These are phyloP conservation scores for Hanseniaspora lindneri DNA, from an alignment of 805 yeast genomes.

Conservation along the genomic window DNA sequence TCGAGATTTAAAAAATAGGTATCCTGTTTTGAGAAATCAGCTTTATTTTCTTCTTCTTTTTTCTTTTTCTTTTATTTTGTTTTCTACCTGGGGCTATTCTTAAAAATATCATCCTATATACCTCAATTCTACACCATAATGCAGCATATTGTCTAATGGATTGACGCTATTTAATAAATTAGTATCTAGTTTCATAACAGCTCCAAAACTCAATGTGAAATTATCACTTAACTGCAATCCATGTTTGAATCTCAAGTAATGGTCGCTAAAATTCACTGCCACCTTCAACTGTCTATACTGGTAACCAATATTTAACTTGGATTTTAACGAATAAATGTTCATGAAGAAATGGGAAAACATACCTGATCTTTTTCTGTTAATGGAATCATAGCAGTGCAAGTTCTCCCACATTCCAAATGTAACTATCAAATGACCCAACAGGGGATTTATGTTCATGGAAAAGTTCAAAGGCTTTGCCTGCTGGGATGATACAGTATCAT, in stretches of 20 bases:
- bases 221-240: constrained; percentile 20
- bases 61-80: no score
- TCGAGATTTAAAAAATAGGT: constrained; percentile 24
- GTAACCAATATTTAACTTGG: constrained; percentile 70
- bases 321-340: constrained; percentile 79
- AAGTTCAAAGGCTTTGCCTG: constrained; percentile 62
- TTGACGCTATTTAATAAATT: constrained; percentile 1
- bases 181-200: constrained; percentile 11
- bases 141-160: constrained; percentile 18
- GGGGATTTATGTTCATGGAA: constrained; percentile 77
- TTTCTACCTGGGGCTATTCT: no score
- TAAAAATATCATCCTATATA: no score
- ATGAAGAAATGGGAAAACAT: constrained; percentile 80
- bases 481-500: constrained; percentile 60
- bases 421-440: constrained; percentile 78
- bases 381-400: constrained; percentile 33
- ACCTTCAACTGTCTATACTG: constrained; percentile 12
- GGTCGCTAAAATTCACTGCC: constrained; percentile 31
- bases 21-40: no score
- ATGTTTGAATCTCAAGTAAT: constrained; percentile 47
- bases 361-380: constrained; percentile 65
- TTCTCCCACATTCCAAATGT: constrained; percentile 34
- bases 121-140: constrained; percentile 27
- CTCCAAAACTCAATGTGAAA: constrained; percentile 15
- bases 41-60: neutral